Evolutionary conservation across 768 basidiomycete genomes (phyloP).

Genomic region (Leccinum subgranulosum): DNA sequence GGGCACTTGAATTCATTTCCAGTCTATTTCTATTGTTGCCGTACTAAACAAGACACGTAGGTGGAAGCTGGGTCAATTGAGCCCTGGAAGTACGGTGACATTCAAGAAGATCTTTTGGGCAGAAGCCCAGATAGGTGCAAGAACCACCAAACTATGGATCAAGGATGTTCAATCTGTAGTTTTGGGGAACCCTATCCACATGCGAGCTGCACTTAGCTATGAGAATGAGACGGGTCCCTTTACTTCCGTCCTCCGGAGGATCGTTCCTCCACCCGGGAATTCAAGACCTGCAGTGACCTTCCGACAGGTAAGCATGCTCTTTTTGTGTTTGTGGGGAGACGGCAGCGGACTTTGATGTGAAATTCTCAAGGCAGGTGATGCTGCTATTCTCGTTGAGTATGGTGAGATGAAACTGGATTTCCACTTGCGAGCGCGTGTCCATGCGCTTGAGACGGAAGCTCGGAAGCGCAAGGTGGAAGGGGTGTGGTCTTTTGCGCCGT

Average conservation of each 20-base stretch:
- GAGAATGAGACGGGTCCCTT: background rate
- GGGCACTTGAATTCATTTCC: background rate
- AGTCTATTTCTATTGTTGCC: background rate
- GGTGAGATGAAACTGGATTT: conserved; percentile 54
- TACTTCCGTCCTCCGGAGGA: conserved; percentile 13
- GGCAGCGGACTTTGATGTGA: background rate
- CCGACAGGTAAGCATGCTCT: conserved; percentile 45
- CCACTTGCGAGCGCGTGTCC: conserved; percentile 52
- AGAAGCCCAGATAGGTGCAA: conserved; percentile 32
- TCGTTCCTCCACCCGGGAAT: conserved; percentile 1
- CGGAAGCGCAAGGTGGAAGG: conserved; percentile 32
- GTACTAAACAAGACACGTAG: conserved; percentile 27
- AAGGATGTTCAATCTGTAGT: conserved; percentile 16
- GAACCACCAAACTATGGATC: conserved; percentile 32
- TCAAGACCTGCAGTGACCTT: conserved; percentile 40
- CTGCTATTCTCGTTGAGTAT: conserved; percentile 61
- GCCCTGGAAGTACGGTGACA: conserved; percentile 50
- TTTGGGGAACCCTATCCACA: background rate
- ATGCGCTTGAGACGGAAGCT: conserved; percentile 48
- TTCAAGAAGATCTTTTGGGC: conserved; percentile 51
- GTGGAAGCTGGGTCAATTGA: conserved; percentile 68
- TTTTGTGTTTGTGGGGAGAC: background rate
- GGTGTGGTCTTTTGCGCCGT: conserved; percentile 43
- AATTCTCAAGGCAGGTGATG: conserved; percentile 55
- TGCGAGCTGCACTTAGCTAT: background rate